Conservation (phyloP, 345 rosid genomes). For the Rhodamnia rubescens region DNA sequence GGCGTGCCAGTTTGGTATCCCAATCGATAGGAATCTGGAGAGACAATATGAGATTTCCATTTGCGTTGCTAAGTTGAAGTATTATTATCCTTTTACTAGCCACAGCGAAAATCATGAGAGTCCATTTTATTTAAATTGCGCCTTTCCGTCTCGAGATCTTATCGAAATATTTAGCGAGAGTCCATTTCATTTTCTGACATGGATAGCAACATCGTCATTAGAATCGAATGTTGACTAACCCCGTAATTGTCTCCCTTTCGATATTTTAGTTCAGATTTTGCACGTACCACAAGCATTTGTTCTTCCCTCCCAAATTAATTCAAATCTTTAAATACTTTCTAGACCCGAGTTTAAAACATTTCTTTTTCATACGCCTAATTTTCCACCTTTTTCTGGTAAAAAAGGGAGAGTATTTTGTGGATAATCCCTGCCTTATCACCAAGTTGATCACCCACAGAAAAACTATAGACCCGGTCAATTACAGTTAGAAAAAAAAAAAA, state of each 20-base stretch:
- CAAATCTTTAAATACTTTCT: background rate
- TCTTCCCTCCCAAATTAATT: background rate
- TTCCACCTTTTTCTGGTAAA: background rate
- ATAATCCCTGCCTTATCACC: background rate
- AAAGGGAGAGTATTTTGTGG: background rate
- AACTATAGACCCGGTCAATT: background rate
- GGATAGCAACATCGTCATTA: no score
- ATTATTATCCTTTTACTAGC: no score
- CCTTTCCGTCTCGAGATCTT: no score
- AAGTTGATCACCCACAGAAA: background rate
- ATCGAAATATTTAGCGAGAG: no score
- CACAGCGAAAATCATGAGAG: no score
- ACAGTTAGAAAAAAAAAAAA: background rate
- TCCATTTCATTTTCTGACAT: no score
- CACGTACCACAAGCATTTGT: background rate
- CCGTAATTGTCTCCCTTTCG: fast-evolving
- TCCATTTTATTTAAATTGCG: no score
- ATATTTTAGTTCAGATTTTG: background rate
- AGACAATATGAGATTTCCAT: background rate
- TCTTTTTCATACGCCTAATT: background rate
- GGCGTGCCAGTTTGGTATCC: conserved; percentile 2
- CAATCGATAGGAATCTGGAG: background rate
- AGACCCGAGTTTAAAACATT: background rate
- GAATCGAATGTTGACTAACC: background rate
- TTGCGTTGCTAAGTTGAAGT: no score